Base-by-base conservation (phyloP, 805 yeast species). In the Starmerella sirachaensis region DNA sequence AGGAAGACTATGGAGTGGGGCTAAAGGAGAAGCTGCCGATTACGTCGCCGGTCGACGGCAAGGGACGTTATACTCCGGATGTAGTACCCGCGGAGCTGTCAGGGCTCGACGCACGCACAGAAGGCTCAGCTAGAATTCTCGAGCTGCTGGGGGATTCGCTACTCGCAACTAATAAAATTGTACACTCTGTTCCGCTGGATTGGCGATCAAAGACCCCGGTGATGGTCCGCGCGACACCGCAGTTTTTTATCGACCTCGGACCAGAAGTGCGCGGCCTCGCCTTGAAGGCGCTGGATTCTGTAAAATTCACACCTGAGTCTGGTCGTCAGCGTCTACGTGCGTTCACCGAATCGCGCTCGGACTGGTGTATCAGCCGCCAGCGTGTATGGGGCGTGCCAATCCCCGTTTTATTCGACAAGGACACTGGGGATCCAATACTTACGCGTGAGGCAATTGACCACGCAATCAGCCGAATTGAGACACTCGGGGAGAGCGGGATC, bases 331-430 rank as follows among this genome's bases (percentile, higher is more conserved):
- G 97, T 45, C 66, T 91, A 23, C 50, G 65, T 2, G 72, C 93
- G 11, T 91, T 88, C 54, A 69, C 85, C 20, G 65, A 63, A 16
- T 74, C 77, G 34, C 72, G 98, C 59, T 74, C 75, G 45, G 98
- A 91, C 54, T 91, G 99, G 99, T 91, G 99, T 60, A 85, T 91
- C 22, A 86, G 97, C 1, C 68, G 99, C 51, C 99, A 91, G 57
- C 73, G 99, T 47, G 68, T 72, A 14, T 91, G 99, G 99, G 99
- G 99, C 31, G 96, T 91, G 23, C 98, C 98, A 1, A 80, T 91
- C 27, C 97, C 98, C 1, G 91, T 81, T 0, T 60, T 91, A 7
- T 81, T 78, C 58, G 63, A 70, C 31, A 63, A 61, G 37, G 64
- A 64, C 25, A 71, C 81, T 1, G 78, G 72, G n/a, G 74, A 68